These are phyloP conservation scores for Aureobasidium subglaciale DNA, from an alignment of 2,329 filamentous ascomycete genomes.

Conservation along the genomic window DNA sequence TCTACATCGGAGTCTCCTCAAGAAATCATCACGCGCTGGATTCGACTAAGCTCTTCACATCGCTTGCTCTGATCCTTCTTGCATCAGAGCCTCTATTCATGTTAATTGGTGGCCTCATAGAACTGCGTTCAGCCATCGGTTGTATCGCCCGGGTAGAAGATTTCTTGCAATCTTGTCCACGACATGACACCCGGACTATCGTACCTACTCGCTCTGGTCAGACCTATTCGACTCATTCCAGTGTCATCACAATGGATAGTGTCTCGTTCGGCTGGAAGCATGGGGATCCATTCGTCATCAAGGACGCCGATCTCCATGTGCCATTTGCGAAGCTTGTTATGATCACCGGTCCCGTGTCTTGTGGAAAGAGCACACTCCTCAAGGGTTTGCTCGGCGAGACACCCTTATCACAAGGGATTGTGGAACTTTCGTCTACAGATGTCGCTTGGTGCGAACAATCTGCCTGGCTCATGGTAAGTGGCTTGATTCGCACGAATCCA, in stretches of 20 bases:
- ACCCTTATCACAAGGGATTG: slow-evolving; percentile 40
- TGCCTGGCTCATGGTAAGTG: slow-evolving; percentile 3
- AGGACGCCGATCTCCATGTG: slow-evolving; percentile 35
- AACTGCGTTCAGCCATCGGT: slow-evolving; percentile 21
- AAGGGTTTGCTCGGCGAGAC: slow-evolving; percentile 33
- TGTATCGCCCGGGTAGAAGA: slow-evolving; percentile 42
- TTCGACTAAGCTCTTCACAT: slow-evolving; percentile 11
- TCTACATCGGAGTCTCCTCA: slow-evolving; percentile 1
- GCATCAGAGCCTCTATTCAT: slow-evolving; percentile 10
- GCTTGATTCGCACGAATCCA: neutral
- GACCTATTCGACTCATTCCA: neutral
- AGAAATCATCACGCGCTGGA: neutral
- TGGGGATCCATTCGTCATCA: slow-evolving; percentile 34
- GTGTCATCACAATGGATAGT: slow-evolving; percentile 35
- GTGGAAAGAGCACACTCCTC: slow-evolving; percentile 46
- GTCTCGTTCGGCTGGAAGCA: slow-evolving; percentile 40
- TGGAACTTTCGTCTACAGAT: slow-evolving; percentile 44
- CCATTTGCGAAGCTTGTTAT: slow-evolving; percentile 39
- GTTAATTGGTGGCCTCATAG: slow-evolving; percentile 9
- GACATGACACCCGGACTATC: slow-evolving; percentile 23
- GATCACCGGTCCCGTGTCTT: slow-evolving; percentile 46
- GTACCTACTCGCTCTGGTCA: slow-evolving; percentile 11
- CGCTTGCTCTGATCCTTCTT: slow-evolving; percentile 9
- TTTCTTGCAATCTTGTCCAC: slow-evolving; percentile 28
- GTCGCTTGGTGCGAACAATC: slow-evolving; percentile 21